These are phyloP conservation scores for Coniochaeta sp. DNA, from an alignment of 2,329 filamentous ascomycete species.

Conservation along the genomic window DNA sequence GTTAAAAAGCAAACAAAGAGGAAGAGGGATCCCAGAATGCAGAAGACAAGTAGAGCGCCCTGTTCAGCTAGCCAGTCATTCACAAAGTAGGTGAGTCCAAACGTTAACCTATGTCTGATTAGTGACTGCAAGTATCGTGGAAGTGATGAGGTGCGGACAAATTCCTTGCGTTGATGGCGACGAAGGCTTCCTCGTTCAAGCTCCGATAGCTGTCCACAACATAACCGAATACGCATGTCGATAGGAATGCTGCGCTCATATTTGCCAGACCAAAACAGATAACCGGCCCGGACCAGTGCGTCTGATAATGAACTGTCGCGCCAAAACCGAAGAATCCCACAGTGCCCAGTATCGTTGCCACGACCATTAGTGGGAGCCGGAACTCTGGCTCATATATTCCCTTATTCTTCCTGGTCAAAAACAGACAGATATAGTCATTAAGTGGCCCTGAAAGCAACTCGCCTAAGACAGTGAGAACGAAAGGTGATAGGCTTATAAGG, in stretches of 20 bases:
- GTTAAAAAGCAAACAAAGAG: slow-evolving; percentile 35
- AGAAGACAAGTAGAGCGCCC: slow-evolving; percentile 27
- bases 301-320: slow-evolving; percentile 32
- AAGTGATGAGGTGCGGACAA: slow-evolving; percentile 10
- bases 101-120: slow-evolving; percentile 23
- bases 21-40: slow-evolving; percentile 31
- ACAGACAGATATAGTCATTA: slow-evolving; percentile 35
- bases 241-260: slow-evolving; percentile 36
- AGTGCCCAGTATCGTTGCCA: slow-evolving; percentile 30
- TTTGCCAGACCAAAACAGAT: slow-evolving; percentile 40
- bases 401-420: slow-evolving; percentile 37
- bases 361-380: slow-evolving; percentile 32
- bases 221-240: slow-evolving; percentile 41
- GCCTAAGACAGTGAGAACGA: slow-evolving; percentile 37
- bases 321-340: slow-evolving; percentile 41
- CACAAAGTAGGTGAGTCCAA: slow-evolving; percentile 35
- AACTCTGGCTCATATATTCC: slow-evolving; percentile 50
- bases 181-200: slow-evolving; percentile 40
- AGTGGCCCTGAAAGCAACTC: slow-evolving; percentile 35
- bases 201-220: slow-evolving; percentile 39
- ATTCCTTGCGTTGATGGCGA: slow-evolving; percentile 42
- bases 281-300: slow-evolving; percentile 39
- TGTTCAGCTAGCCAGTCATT: slow-evolving; percentile 29
- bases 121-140: not conserved
- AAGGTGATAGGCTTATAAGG: slow-evolving; percentile 41